Evolutionary conservation across 2,329 filamentous ascomycete genomes (phyloP), one percentile per base, ranked within the genome.

Genomic region (Colletotrichum chrysophilum): DNA sequence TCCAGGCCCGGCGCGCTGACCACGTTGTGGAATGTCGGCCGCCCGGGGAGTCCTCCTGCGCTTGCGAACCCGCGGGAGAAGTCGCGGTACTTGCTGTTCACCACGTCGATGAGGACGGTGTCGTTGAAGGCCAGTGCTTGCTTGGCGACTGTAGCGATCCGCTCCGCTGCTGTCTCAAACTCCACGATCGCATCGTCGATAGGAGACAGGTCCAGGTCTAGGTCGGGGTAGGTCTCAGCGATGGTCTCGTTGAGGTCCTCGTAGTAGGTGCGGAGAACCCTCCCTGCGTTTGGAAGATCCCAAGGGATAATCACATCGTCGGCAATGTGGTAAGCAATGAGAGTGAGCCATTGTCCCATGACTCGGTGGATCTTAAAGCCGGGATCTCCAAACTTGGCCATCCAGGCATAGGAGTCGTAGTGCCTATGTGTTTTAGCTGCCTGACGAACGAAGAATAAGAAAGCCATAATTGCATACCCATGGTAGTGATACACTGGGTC

Each of bases 341-440:
- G 32, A n/a, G 69, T 32, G 38, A 75, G 62, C 68, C 68, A 71
- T 10, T 89, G 87, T 7, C 87, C 88, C 77, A 90, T 88, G 4
- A 86, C 87, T 9, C 85, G 84, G 78, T 90, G 89, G 2, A 86
- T 84, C 61, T 83, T 80, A 79, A 89, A 90, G 4, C 86, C 88
- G 0, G 87, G 87, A 78, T 90, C 89, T 7, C 87, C 89, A 72
- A 85, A 90, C 0, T 82, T 86, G 0, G 81, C 78, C 88, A 90
- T 90, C 89, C 89, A 90, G 74, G 87, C 84, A 76, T 88, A 89
- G 0, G 36, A 75, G 28, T 75, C 73, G 5, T 75, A 75, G 26
- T 75, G 68, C 21, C 73, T 75, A 4, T 1, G 1, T 4, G 6
- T 14, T n/a, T 67, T 14, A 69, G 66, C 26, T 30, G 16, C 18